These are phyloP conservation scores for Penicillium sp. DNA, from an alignment of 2,329 filamentous ascomycete genomes.

Conservation along the genomic window DNA sequence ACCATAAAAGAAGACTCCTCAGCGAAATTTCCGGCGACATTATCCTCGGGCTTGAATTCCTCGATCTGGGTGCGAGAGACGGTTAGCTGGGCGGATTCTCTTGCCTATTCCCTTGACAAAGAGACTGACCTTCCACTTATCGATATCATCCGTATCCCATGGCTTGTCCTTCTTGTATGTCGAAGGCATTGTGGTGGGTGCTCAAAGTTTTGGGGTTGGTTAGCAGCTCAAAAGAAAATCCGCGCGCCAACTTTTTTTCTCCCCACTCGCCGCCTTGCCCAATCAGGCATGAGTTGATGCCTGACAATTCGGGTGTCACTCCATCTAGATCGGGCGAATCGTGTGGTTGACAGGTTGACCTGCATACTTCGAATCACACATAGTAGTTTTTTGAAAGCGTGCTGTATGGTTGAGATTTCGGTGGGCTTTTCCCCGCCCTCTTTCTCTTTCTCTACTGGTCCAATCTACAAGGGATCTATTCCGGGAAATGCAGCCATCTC, in stretches of 20 bases:
- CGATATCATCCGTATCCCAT: slow-evolving; percentile 95
- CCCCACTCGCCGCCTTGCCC: slow-evolving; percentile 28
- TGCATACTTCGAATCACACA: background rate
- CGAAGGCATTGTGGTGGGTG: slow-evolving; percentile 69
- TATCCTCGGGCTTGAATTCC: slow-evolving; percentile 82
- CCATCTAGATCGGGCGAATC: background rate
- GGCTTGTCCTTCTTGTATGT: slow-evolving; percentile 89
- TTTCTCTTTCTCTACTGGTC: background rate
- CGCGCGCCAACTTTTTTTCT: slow-evolving; percentile 32
- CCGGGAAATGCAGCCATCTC: background rate
- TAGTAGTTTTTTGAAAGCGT: background rate
- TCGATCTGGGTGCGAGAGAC: slow-evolving; percentile 62
- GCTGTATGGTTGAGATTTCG: background rate
- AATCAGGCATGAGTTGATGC: slow-evolving; percentile 11
- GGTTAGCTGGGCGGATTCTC: slow-evolving; percentile 8
- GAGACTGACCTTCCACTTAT: slow-evolving; percentile 82
- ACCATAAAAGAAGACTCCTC: slow-evolving; percentile 88
- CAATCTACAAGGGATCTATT: background rate
- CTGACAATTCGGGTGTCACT: background rate
- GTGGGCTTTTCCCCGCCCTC: background rate
- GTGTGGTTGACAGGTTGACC: background rate
- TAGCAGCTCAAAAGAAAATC: slow-evolving; percentile 28
- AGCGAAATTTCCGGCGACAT: slow-evolving; percentile 79
- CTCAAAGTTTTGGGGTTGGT: slow-evolving; percentile 2
- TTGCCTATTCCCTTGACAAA: background rate